phyloP scores from a whole-genome alignment of 1,139 yeast genomes.

The Suhomyces panamericanus region DNA sequence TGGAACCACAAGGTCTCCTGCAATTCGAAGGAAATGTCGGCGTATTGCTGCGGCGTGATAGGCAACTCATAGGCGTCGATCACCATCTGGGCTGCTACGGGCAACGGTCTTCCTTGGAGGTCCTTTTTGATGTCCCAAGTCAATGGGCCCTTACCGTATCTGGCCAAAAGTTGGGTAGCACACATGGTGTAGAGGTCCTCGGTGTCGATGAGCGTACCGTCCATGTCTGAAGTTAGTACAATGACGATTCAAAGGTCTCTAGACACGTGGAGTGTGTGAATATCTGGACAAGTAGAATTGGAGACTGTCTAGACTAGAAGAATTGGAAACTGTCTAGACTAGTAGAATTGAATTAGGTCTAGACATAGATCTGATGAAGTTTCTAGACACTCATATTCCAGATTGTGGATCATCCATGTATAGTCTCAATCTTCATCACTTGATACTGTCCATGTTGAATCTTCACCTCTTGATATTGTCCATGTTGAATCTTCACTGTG shows the following conservation, averaged over 20 bases:
- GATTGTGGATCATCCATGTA: too few relatives aligned
- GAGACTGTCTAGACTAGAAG: too few relatives aligned
- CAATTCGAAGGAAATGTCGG: constrained; percentile 47
- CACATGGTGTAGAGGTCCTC: constrained; percentile 88
- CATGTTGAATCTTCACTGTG: too few relatives aligned
- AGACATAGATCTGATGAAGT: too few relatives aligned
- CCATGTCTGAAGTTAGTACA: constrained; percentile 65
- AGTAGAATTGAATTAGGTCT: too few relatives aligned
- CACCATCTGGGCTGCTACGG: constrained; percentile 57
- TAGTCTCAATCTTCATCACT: too few relatives aligned
- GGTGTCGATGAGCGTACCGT: constrained; percentile 86
- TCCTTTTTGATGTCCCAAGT: constrained; percentile 88
- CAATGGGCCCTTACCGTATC: constrained; percentile 71
- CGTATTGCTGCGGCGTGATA: constrained; percentile 61
- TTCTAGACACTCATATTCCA: too few relatives aligned
- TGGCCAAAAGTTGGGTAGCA: constrained; percentile 61
- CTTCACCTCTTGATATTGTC: too few relatives aligned
- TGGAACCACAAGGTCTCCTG: constrained; percentile 66
- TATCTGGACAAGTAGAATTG: too few relatives aligned
- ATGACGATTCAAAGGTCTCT: neutral
- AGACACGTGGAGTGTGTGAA: too few relatives aligned
- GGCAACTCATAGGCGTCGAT: constrained; percentile 70
- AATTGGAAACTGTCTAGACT: too few relatives aligned
- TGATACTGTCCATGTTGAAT: too few relatives aligned
- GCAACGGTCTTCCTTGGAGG: constrained; percentile 90